phyloP scores from a whole-genome alignment of 805 yeast species.

The Yamadazyma tumulicola region DNA sequence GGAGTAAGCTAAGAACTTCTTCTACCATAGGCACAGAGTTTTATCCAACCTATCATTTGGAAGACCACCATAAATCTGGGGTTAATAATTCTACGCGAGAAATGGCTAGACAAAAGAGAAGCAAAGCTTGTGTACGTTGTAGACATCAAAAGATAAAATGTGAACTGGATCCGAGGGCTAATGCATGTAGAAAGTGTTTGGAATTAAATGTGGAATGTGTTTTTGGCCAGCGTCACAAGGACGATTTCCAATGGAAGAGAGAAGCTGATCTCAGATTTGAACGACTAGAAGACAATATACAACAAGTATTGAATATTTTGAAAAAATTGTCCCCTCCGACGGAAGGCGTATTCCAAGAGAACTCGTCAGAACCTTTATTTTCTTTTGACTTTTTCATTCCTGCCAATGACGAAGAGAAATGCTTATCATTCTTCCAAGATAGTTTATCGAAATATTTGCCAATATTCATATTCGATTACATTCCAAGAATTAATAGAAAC shows the following conservation, averaged over 20 bases:
- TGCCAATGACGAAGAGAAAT: not conserved
- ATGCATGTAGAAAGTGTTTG: not conserved
- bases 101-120: too few species aligned
- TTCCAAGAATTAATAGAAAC: not conserved
- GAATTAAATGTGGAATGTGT: not conserved
- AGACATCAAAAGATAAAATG: slow-evolving; percentile 1
- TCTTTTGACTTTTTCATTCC: not conserved
- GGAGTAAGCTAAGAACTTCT: too few species aligned
- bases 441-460: slow-evolving; percentile 2
- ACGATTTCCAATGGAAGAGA: slow-evolving; percentile 1
- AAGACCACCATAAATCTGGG: too few species aligned
- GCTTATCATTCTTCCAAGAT: not conserved
- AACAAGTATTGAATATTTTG: not conserved
- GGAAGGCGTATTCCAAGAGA: not conserved
- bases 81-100: too few species aligned
- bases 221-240: not conserved
- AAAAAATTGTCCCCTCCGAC: not conserved
- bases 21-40: too few species aligned
- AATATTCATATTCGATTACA: slow-evolving; percentile 3
- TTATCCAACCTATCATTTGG: too few species aligned
- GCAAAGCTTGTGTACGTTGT: slow-evolving; percentile 1
- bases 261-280: not conserved
- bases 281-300: not conserved
- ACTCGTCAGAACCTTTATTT: not conserved
- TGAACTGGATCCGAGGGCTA: not conserved